Base-by-base conservation (phyloP, 163 green algal species). In the Coccomyxa subellipsoidea region DNA sequence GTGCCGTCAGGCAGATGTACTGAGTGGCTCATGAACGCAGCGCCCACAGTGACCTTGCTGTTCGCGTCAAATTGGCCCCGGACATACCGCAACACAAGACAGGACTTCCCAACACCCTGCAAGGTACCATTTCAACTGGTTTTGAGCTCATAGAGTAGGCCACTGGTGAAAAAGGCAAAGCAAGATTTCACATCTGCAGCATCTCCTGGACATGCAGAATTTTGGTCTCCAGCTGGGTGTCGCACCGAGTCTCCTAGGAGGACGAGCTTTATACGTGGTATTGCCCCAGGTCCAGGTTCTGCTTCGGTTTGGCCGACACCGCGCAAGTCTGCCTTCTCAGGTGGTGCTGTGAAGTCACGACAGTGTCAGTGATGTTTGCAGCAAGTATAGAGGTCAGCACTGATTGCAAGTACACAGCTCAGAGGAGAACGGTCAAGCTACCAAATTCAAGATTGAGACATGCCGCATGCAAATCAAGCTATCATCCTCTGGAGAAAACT, bases 91-190 rank as follows among this genome's bases (percentile, higher is more conserved):
- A 94, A 83, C 18, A 93, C 92, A 4, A 97, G 85, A 83, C 92
- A 96, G 0, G 88, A 94, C 87, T 97, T 97, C 70, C 93, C 93
- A 7, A 96, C 92, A 32, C 92, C 92, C 81, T 93, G 87, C 23
- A 79, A 36, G 38, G 0, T 23, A 29, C n/a, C 53, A 70, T 10
- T 31, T 29, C 47, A 66, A 18, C 47, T 29, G 12, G 12, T 66
- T 18, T 29, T 66, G 47, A 66, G 12, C 47, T 66, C n/a, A n/a
- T n/a, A n/a, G n/a, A n/a, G n/a, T n/a, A n/a, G n/a, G n/a, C n/a
- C n/a, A n/a, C n/a, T n/a, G n/a, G n/a, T n/a, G n/a, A n/a, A n/a
- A n/a, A n/a, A n/a, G 47, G 47, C 47, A 66, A 66, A 66, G 47
- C 12, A n/a, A n/a, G n/a, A n/a, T n/a, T n/a, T n/a, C n/a, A n/a